Percentiles rank a stretch among this genome's conserved stretches.
Conservation (phyloP, 495 filamentous ascomycete genomes). For the Halenospora varia region DNA sequence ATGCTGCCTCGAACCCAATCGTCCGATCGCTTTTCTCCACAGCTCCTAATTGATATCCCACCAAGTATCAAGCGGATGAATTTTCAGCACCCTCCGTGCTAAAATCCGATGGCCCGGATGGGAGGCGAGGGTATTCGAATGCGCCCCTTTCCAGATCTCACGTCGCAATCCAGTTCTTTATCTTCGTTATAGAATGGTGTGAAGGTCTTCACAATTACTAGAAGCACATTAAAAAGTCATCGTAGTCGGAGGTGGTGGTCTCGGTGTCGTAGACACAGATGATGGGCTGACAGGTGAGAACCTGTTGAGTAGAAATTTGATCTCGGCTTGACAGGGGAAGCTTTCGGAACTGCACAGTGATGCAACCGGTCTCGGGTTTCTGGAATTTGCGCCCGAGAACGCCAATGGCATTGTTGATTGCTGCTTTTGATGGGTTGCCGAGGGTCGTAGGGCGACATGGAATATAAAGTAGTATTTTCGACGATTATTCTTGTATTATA, state of each 20-base stretch:
- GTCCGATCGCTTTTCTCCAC: too few species aligned
- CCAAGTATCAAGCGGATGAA: too few species aligned
- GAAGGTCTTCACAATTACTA: not conserved
- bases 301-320: slow-evolving; percentile 3
- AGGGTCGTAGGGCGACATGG: too few species aligned
- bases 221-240: not conserved
- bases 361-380: slow-evolving; percentile 3
- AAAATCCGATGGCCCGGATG: too few species aligned
- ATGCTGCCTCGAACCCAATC: too few species aligned
- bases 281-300: slow-evolving; percentile 1
- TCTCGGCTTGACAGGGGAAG: slow-evolving; percentile 9
- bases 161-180: too few species aligned
- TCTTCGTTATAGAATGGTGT: too few species aligned
- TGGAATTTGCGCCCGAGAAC: not conserved
- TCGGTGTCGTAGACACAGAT: not conserved
- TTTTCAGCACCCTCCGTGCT: too few species aligned
- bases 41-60: too few species aligned
- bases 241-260: not conserved
- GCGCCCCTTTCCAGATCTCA: not conserved
- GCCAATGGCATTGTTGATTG: not conserved
- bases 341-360: slow-evolving; percentile 12
- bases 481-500: too few species aligned
- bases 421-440: not conserved
- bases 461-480: too few species aligned
- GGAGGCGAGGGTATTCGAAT: not conserved